Evolutionary conservation across 2,329 filamentous ascomycete species (phyloP), one percentile per base, ranked within the genome.

Genomic region (Talaromyces sp.): DNA sequence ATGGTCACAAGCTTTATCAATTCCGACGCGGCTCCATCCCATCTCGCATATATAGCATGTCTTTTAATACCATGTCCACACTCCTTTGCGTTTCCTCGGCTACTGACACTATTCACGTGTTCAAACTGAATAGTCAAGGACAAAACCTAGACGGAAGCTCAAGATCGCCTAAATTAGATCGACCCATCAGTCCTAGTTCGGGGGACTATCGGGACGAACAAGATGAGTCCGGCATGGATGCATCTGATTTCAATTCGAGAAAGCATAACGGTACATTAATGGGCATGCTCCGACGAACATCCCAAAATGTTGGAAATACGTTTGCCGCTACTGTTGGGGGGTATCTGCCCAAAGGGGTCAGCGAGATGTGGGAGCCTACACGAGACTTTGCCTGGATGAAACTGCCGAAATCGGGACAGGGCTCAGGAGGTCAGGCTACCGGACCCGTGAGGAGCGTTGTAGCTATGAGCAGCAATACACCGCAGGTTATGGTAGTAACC

Each of bases 381-480:
- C 87, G 95, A 63, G 95, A 99, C 77, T 99, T 99, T 79, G 95
- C 95, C 1, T 98, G 92, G 84, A 93, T 98, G 73, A 96, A 95
- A 76, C 87, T 99, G 57, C 94, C 94, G 14, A 92, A 90, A 73
- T 64, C 77, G 45, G 72, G 81, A 71, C 72, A 76, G n/a, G 76
- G 71, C 52, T 73, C 65, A 67, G 77, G 74, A 7, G 73, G 71
- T 9, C 72, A 71, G 37, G 78, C 78, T 27, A 73, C 73, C n/a
- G 82, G 84, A 0, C 88, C 91, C 0, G 78, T 96, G 47, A 85
- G 91, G 69, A 97, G 92, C 69, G 94, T 99, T n/a, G 95, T 99
- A 50, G 94, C 95, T 9, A 96, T 99, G 89, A 97, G 92, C 75
- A 95, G 90, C 73, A 96, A 89, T 74, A 93, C 91, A 31, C 95